Evolutionary conservation across 441 rosid species (phyloP), one percentile per base, ranked within the genome.

Genomic region (Pelargonium cotyledonis): DNA sequence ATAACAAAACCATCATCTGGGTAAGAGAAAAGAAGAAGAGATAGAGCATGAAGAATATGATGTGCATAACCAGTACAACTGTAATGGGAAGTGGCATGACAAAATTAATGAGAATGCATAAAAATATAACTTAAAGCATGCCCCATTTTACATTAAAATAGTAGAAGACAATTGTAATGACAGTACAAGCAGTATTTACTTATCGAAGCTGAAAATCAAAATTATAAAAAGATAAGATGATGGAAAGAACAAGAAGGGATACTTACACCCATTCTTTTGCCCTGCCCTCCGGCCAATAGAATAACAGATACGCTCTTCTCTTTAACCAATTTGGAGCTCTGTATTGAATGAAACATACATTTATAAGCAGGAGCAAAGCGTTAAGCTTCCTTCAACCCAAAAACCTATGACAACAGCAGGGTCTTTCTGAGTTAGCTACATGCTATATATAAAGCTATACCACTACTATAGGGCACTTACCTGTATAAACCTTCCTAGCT

Each of bases 201-300:
- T 14, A 10, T 1, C 7, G 46, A 15, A 12, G 31, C 18, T 3
- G 23, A 7, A 72, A 60, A 16, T 53, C 23, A n/a, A 53, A 66
- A 53, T 19, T 16, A 55, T 47, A 49, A 8, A 38, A 21, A 58
- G 51, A 29, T 57, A 55, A 44, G 29, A 26, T 55, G 51, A 44
- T 16, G 49, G 41, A 61, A 75, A 68, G 64, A 26, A 63, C 4
- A 57, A 5, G 47, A 12, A 21, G 63, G 11, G 1, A 53, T 51
- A 73, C 90, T 73, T 83, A 91, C 98, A 55, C 96, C 95, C 96
- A 94, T 94, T 80, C 98, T 79, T 81, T 88, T 94, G 77, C 98
- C 98, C 79, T 80, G 82, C 65, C 97, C 98, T 65, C 98, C 98
- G 38, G 98, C 95, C 81, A 94, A 78, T 63, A 94, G 91, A 79